These are phyloP conservation scores for Collybia mongolica DNA, from an alignment of 768 basidiomycete species.

Conservation along the genomic window DNA sequence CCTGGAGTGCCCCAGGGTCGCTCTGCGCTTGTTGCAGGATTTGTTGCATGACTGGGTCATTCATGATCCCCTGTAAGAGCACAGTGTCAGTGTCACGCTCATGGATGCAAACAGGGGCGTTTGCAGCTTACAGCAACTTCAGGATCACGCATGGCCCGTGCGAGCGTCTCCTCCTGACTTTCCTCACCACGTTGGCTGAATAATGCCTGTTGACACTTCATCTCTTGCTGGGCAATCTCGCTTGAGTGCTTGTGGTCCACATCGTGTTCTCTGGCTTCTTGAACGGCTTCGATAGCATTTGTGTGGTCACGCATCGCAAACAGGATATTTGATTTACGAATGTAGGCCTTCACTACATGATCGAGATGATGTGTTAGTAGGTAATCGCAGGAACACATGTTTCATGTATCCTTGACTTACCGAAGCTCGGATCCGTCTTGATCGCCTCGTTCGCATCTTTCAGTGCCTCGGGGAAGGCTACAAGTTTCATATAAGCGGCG, in stretches of 20 bases:
- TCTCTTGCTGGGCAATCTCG: slow-evolving; percentile 80
- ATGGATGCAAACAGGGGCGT: slow-evolving; percentile 1
- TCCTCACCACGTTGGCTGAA: slow-evolving; percentile 79
- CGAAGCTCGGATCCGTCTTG: slow-evolving; percentile 83
- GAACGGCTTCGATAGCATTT: slow-evolving; percentile 81
- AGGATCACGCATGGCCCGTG: slow-evolving; percentile 96
- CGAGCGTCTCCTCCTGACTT: slow-evolving; percentile 88
- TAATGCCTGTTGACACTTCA: slow-evolving; percentile 79
- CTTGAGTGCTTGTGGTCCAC: slow-evolving; percentile 75
- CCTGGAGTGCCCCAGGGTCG: slow-evolving; percentile 86
- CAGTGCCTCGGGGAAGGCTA: slow-evolving; percentile 90
- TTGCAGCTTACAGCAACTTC: slow-evolving; percentile 76
- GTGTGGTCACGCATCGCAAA: slow-evolving; percentile 90
- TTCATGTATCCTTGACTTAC: slow-evolving; percentile 36
- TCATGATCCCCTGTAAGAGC: slow-evolving; percentile 68
- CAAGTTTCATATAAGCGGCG: slow-evolving; percentile 95
- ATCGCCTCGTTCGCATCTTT: slow-evolving; percentile 96
- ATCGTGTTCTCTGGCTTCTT: slow-evolving; percentile 77
- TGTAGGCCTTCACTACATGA: slow-evolving; percentile 82
- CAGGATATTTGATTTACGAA: slow-evolving; percentile 87
- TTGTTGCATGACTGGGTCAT: slow-evolving; percentile 89
- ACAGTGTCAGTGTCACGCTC: slow-evolving; percentile 2
- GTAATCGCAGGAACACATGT: background rate
- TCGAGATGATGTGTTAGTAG: slow-evolving; percentile 2
- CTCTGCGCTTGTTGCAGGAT: slow-evolving; percentile 93